A percentile compares a stretch with the other conserved stretches of the same genome.
Conservation (phyloP, 2,329 filamentous ascomycete genomes). For the Neofusicoccum laricinum region DNA sequence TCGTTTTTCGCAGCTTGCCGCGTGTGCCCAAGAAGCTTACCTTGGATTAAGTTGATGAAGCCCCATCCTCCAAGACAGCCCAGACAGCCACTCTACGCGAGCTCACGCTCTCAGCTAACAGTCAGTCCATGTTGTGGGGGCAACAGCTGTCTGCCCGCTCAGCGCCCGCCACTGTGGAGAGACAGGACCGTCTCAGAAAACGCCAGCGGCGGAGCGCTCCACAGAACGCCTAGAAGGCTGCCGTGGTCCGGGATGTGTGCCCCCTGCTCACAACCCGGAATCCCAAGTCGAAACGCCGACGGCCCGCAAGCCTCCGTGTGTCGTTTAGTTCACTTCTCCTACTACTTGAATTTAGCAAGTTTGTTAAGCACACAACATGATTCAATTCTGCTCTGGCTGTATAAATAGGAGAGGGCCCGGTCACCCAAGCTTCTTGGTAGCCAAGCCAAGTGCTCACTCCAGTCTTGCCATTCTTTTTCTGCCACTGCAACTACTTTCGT, state of each 20-base stretch:
- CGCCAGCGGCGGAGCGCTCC: not conserved
- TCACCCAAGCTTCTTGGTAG: not conserved
- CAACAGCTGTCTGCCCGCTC: not conserved
- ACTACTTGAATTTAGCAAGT: conserved; percentile 7
- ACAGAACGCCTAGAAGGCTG: not conserved
- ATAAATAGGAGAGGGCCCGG: not conserved
- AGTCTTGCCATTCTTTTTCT: not conserved
- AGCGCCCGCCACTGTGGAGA: not conserved
- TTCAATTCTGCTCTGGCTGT: not conserved
- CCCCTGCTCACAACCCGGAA: not conserved
- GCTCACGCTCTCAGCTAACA: not conserved
- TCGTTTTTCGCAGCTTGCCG: not conserved
- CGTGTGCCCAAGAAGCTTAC: not conserved
- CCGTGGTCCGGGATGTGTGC: not conserved
- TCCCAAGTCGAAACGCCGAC: conserved; percentile 8
- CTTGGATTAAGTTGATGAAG: not conserved
- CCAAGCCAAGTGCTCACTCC: conserved; percentile 4
- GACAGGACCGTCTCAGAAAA: not conserved
- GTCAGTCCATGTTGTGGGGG: not conserved
- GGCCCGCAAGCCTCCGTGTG: not conserved
- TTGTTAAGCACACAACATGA: not conserved
- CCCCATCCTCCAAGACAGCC: not conserved
- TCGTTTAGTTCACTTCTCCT: not conserved
- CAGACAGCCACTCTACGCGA: not conserved
- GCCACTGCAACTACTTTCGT: not conserved